These are phyloP conservation scores for Raphanus raphanistrum DNA, from an alignment of 345 rosid genomes.

Conservation along the genomic window DNA sequence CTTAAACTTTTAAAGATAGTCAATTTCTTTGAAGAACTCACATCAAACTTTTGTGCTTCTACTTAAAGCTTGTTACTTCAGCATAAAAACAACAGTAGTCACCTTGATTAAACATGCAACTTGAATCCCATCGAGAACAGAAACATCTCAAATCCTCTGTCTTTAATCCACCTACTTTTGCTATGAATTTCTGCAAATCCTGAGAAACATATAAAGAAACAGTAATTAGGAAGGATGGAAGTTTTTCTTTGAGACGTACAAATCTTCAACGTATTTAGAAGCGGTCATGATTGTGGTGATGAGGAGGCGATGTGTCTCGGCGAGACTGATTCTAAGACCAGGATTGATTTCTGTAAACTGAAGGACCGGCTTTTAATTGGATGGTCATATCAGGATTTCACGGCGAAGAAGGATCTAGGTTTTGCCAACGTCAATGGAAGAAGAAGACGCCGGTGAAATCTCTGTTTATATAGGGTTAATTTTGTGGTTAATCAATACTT, in stretches of 20 bases:
- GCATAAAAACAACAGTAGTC: constrained; percentile 13
- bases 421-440: not conserved
- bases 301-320: not conserved
- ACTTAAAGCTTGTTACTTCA: not conserved
- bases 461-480: not conserved
- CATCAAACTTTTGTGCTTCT: not conserved
- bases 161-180: not conserved
- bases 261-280: not conserved
- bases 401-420: not conserved
- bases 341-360: not conserved
- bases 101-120: not conserved
- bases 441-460: not conserved
- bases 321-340: not conserved
- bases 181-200: not conserved
- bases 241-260: not conserved
- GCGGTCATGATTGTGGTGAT: not conserved
- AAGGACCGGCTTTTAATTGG: not conserved
- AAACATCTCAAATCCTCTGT: not conserved
- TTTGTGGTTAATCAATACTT: not conserved
- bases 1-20: constrained; percentile 70
- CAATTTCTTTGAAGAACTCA: constrained; percentile 70
- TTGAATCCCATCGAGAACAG: not conserved
- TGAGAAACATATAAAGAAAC: not conserved
- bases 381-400: not conserved
- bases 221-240: not conserved